These are phyloP conservation scores for Boletus vinaceobasis DNA, from an alignment of 768 basidiomycete species.

Conservation along the genomic window DNA sequence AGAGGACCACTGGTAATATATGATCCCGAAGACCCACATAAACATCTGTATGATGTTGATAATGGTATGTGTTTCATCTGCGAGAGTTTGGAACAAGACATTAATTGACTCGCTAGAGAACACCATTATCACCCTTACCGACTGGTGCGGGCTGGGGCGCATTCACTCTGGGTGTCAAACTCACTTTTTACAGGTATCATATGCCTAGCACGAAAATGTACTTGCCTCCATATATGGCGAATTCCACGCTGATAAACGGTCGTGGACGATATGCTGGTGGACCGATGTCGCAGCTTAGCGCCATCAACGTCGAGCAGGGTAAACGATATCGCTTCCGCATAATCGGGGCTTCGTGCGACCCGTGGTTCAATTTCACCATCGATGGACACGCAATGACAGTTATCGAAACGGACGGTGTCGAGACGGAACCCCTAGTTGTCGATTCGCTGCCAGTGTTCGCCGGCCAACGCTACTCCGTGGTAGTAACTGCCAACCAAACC, in stretches of 20 bases:
- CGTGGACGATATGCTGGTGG: slow-evolving; percentile 31
- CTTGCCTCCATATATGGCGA: slow-evolving; percentile 6
- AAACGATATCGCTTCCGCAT: slow-evolving; percentile 40
- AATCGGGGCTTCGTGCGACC: slow-evolving; percentile 33
- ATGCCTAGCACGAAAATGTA: slow-evolving; percentile 11
- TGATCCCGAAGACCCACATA: slow-evolving; percentile 40
- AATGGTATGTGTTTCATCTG: slow-evolving; percentile 30
- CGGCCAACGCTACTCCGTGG: slow-evolving; percentile 47
- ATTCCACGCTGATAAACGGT: slow-evolving; percentile 40
- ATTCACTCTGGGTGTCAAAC: slow-evolving; percentile 28
- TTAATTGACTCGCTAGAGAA: slow-evolving; percentile 18
- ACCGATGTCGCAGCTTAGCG: slow-evolving; percentile 25
- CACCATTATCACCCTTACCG: slow-evolving; percentile 44
- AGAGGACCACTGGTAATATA: slow-evolving; percentile 37
- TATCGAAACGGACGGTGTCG: slow-evolving; percentile 42
- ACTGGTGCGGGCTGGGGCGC: slow-evolving; percentile 1
- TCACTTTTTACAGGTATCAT: slow-evolving; percentile 15
- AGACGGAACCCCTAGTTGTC: slow-evolving; percentile 36
- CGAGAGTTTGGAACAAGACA: not conserved
- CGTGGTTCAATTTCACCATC: slow-evolving; percentile 28
- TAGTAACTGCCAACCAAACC: slow-evolving; percentile 39
- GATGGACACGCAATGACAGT: slow-evolving; percentile 30
- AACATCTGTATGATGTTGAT: slow-evolving; percentile 40
- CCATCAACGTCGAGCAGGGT: slow-evolving; percentile 33
- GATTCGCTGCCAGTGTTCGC: slow-evolving; percentile 34